Base-by-base conservation (phyloP, 2,329 filamentous ascomycete genomes). In the Tolypocladium tundrense region DNA sequence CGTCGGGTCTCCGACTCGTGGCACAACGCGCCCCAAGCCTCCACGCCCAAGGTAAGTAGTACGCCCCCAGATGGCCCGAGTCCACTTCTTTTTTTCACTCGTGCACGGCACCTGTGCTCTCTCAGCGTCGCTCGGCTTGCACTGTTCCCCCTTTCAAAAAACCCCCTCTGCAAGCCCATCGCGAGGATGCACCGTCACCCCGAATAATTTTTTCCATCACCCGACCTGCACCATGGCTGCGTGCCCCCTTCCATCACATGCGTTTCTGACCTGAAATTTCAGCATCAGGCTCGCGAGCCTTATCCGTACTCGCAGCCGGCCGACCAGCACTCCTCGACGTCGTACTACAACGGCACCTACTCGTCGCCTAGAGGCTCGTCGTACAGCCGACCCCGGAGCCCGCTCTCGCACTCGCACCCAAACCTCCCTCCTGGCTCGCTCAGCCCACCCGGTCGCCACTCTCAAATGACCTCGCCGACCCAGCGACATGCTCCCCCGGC, bases 321-420 rank as follows among this genome's bases (percentile, higher is more conserved):
- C 61, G 78, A 81, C 59, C 71, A 77, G 50, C 73, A 68, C 58
- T 59, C 69, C 39, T 66, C 77, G 53, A 59, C 69, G 37, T 66
- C 77, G 53, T 83, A 81, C 63, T 78, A 78, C 68, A 79, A 77
- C 73, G 72, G 73, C 60, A 69, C 68, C 64, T 79, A 80, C 68
- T 74, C 75, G 55, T 82, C 81, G 53, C 78, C 81, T 41, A 71
- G 75, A 43, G 68, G 72, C 57, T 66, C 75, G 31, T 72, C 72
- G 24, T 78, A 77, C 61, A 70, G 64, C 61, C 73, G 75, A 45
- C 74, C 79, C 31, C 75, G 75, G 56, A 84, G 81, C 58, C 80
- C 81, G 37, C 65, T 77, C 57, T 75, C 79, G 21, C 79, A 80
- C 61, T 71, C 79, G 19, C 79, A 79, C 61, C 73, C 77, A 16